Percentiles rank a stretch among this genome's conserved stretches.
These are phyloP conservation scores for Neckera pumila DNA, from an alignment of 225 moss, liverwort and hornwort genomes.

Conservation along the genomic window DNA sequence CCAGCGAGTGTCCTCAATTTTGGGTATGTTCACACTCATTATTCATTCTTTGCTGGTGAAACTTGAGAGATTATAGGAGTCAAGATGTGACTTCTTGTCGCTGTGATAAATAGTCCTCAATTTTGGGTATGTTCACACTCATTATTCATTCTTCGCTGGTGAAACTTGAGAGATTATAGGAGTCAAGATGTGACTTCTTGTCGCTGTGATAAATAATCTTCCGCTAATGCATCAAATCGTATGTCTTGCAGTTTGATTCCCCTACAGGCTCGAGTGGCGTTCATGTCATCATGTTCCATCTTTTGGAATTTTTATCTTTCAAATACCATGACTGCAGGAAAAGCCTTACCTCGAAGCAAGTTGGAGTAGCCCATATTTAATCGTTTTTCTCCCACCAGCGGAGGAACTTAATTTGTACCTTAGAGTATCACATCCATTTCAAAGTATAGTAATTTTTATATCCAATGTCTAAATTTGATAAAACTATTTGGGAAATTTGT, in stretches of 20 bases:
- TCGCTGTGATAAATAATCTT: background rate
- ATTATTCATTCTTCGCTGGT: background rate
- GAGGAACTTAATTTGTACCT: background rate
- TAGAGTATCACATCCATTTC: too few relatives aligned
- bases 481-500: too few relatives aligned
- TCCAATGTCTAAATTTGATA: too few relatives aligned
- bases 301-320: constrained; percentile 99
- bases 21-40: too few relatives aligned
- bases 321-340: constrained; percentile 38
- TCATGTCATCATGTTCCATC: constrained; percentile 90
- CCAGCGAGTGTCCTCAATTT: constrained; percentile 78
- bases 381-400: background rate
- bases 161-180: background rate
- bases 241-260: constrained; percentile 52
- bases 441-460: too few relatives aligned
- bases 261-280: constrained; percentile 72
- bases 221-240: background rate
- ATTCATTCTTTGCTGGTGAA: too few relatives aligned
- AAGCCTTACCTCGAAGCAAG: constrained; percentile 28
- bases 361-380: constrained; percentile 8
- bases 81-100: too few relatives aligned
- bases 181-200: background rate
- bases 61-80: too few relatives aligned
- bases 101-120: too few relatives aligned
- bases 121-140: constrained; percentile 37